Conservation (phyloP, 2,329 filamentous ascomycete genomes). For the Monilinia vaccinii-corymbosi region DNA sequence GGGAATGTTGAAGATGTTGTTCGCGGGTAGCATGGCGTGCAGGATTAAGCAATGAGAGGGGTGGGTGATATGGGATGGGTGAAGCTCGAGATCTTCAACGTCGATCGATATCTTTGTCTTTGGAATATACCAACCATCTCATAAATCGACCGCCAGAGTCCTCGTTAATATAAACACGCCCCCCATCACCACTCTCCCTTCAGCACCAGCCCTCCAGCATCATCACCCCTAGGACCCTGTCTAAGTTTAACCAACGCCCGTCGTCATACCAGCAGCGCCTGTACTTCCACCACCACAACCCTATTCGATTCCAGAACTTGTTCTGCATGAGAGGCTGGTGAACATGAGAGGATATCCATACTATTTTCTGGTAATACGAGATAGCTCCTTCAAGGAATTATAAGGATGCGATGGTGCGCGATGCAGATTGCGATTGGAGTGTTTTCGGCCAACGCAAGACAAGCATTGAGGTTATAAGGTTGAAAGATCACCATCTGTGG, state of each 20-base stretch:
- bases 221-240: background rate
- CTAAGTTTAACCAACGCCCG: background rate
- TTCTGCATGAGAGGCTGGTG: background rate
- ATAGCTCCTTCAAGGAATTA: too few relatives aligned
- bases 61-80: too few relatives aligned
- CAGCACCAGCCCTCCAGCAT: background rate
- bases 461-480: too few relatives aligned
- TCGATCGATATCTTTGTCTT: background rate
- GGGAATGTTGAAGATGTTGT: too few relatives aligned
- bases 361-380: background rate
- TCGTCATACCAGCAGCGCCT: background rate
- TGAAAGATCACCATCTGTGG: too few relatives aligned
- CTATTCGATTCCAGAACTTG: background rate
- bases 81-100: too few relatives aligned
- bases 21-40: too few relatives aligned
- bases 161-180: background rate
- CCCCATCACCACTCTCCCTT: conserved; percentile 1
- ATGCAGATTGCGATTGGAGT: too few relatives aligned
- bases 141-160: background rate
- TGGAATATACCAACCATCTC: background rate
- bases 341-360: background rate
- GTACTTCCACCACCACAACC: background rate
- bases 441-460: too few relatives aligned
- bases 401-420: background rate
- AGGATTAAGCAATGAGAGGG: too few relatives aligned